A percentile compares a stretch with the other conserved stretches of the same genome.
Evolutionary conservation across 495 filamentous ascomycete species (phyloP).

Genomic region (Hypoxylon lienhwacheense): DNA sequence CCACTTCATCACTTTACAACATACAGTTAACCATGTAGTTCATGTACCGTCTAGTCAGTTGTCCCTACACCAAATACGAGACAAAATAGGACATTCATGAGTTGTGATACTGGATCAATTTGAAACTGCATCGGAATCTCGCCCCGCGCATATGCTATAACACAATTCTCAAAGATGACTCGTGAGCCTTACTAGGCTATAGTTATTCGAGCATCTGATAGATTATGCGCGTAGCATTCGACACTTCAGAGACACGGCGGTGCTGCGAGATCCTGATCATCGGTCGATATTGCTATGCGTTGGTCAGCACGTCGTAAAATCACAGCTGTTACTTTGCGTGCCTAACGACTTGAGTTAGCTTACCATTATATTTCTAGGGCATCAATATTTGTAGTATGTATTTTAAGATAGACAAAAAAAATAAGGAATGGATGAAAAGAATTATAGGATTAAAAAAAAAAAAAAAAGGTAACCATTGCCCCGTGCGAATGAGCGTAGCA

Average conservation of each 20-base stretch:
- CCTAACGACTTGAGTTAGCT: constrained; percentile 16
- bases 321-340: constrained; percentile 23
- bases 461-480: background rate
- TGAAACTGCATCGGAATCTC: constrained; percentile 11
- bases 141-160: background rate
- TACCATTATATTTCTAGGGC: constrained; percentile 14
- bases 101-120: constrained; percentile 15
- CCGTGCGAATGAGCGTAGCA: constrained; percentile 12
- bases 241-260: no score
- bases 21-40: no score
- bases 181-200: constrained; percentile 3
- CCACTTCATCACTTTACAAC: no score
- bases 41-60: constrained; percentile 24
- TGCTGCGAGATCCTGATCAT: no score
- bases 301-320: constrained; percentile 24
- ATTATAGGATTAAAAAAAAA: no score
- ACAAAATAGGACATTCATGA: constrained; percentile 20
- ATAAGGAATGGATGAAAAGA: no score
- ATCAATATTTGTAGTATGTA: constrained; percentile 3
- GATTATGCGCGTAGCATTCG: no score
- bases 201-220: constrained; percentile 13
- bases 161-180: background rate
- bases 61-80: constrained; percentile 31
- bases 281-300: constrained; percentile 22
- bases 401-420: no score